Evolutionary conservation across 2,329 filamentous ascomycete species (phyloP).

Genomic region (Alternaria burnsii): DNA sequence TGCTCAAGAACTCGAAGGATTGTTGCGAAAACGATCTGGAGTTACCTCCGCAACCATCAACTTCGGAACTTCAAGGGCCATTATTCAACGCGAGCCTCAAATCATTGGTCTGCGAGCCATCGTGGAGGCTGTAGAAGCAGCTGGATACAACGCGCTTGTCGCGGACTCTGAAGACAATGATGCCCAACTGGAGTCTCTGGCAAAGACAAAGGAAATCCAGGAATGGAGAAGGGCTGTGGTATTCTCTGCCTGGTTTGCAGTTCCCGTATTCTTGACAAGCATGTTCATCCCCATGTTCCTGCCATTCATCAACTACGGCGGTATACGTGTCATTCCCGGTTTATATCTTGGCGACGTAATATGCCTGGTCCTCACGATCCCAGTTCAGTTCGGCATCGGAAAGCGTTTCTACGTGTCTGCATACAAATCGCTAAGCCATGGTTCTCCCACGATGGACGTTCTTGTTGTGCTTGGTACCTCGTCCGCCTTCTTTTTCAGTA

Average conservation of each 20-base stretch:
- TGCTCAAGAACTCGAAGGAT: constrained; percentile 76
- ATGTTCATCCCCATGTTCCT: constrained; percentile 94
- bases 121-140: constrained; percentile 81
- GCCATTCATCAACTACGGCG: constrained; percentile 79
- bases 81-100: constrained; percentile 75
- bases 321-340: constrained; percentile 71
- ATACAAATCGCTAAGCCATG: constrained; percentile 91
- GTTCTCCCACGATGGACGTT: constrained; percentile 96
- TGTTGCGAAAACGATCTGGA: constrained; percentile 71
- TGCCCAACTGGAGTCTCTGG: constrained; percentile 91
- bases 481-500: constrained; percentile 94
- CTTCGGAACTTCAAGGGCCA: constrained; percentile 76
- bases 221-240: constrained; percentile 88
- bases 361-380: constrained; percentile 84
- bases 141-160: constrained; percentile 87
- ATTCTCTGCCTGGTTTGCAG: constrained; percentile 78
- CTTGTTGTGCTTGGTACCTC: constrained; percentile 93
- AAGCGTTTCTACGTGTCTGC: constrained; percentile 92
- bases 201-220: constrained; percentile 94
- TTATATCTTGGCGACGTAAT: constrained; percentile 88
- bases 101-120: constrained; percentile 81
- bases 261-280: constrained; percentile 90
- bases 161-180: constrained; percentile 95
- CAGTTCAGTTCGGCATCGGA: constrained; percentile 95
- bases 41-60: constrained; percentile 78